phyloP scores from a whole-genome alignment of 2,329 filamentous ascomycete species.

The Drechslera avenae region DNA sequence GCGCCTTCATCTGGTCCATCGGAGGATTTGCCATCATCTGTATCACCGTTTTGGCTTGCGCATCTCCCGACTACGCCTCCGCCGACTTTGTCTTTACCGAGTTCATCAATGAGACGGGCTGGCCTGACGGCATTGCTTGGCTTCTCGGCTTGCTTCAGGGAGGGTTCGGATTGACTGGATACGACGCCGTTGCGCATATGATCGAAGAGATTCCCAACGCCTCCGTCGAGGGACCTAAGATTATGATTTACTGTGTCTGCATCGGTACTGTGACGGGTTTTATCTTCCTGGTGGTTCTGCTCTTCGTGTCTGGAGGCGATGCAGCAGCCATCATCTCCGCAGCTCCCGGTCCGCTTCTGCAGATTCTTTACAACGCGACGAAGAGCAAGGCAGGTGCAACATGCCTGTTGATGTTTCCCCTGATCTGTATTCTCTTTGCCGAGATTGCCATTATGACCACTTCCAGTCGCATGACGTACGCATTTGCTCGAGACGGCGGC shows the following conservation, averaged over 20 bases:
- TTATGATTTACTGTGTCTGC: conserved; percentile 68
- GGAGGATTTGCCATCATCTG: conserved; percentile 71
- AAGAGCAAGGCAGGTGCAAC: conserved; percentile 64
- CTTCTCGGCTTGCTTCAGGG: conserved; percentile 59
- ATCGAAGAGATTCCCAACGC: conserved; percentile 66
- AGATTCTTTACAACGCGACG: conserved; percentile 68
- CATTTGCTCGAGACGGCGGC: conserved; percentile 70
- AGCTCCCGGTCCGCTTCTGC: conserved; percentile 62
- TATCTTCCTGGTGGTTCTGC: conserved; percentile 65
- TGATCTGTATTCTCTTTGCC: conserved; percentile 68
- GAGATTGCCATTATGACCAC: conserved; percentile 69
- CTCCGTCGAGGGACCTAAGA: conserved; percentile 64
- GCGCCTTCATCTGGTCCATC: conserved; percentile 73
- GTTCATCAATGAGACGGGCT: conserved; percentile 71
- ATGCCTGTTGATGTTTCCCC: conserved; percentile 69
- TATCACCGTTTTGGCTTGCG: conserved; percentile 70
- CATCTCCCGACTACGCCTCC: conserved; percentile 67
- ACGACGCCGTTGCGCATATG: conserved; percentile 61
- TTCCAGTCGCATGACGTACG: conserved; percentile 68
- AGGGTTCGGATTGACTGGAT: conserved; percentile 61
- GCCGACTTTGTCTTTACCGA: conserved; percentile 68
- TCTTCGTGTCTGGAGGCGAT: conserved; percentile 65
- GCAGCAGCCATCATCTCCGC: conserved; percentile 62
- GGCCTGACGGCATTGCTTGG: conserved; percentile 70
- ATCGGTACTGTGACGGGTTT: conserved; percentile 68